phyloP scores from a whole-genome alignment of 129 eudicot species.

The Escallonia herrerae region DNA sequence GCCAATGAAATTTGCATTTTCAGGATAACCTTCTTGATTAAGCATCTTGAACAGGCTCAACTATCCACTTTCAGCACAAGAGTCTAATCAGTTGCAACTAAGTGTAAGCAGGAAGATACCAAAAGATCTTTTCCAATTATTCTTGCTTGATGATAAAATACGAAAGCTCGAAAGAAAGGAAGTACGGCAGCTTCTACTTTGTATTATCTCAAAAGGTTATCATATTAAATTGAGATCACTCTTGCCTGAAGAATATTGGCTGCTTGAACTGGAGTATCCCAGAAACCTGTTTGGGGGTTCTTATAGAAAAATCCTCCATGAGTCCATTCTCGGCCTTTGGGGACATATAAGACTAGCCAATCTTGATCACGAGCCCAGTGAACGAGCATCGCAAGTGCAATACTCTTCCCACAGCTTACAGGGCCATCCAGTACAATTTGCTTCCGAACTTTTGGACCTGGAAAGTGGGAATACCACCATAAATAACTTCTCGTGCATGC shows the following conservation, averaged over 20 bases:
- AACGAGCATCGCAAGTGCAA: constrained; percentile 94
- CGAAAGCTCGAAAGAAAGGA: neutral
- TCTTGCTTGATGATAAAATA: neutral
- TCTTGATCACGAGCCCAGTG: constrained; percentile 93
- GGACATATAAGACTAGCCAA: constrained; percentile 85
- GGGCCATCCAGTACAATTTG: constrained; percentile 93
- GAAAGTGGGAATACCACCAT: constrained; percentile 12
- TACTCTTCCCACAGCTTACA: constrained; percentile 85
- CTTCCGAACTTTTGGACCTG: constrained; percentile 60
- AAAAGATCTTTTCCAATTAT: neutral
- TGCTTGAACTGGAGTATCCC: constrained; percentile 96
- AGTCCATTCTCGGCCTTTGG: constrained; percentile 84
- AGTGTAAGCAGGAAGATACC: neutral
- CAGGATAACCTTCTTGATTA: neutral
- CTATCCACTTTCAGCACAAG: neutral
- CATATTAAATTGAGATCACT: neutral
- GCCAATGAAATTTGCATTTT: neutral
- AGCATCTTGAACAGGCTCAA: neutral
- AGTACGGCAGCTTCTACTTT: too few species aligned
- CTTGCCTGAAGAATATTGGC: constrained; percentile 71
- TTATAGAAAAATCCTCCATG: constrained; percentile 87
- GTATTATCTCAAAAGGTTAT: neutral
- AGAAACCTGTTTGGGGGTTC: constrained; percentile 67
- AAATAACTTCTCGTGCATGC: neutral
- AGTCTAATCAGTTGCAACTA: neutral